These are phyloP conservation scores for Cryphonectria parasitica DNA, from an alignment of 2,329 filamentous ascomycete genomes.

Conservation along the genomic window DNA sequence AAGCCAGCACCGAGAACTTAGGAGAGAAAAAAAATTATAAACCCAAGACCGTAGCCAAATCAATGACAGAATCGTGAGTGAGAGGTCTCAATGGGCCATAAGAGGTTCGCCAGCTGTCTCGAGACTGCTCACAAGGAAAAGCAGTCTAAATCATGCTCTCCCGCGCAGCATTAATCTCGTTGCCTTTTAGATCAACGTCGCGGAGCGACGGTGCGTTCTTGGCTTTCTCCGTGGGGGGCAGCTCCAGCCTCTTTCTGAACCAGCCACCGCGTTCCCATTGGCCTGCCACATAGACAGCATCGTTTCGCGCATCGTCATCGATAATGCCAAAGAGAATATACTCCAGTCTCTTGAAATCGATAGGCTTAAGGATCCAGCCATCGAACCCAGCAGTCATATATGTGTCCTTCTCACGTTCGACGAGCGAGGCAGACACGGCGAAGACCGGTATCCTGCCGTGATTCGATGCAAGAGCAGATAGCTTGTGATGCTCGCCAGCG, in stretches of 20 bases:
- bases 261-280: slow-evolving; percentile 87
- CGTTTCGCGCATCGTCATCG: slow-evolving; percentile 58
- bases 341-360: slow-evolving; percentile 77
- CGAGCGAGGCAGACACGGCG: slow-evolving; percentile 81
- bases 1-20: neutral
- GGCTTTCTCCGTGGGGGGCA: slow-evolving; percentile 21
- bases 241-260: slow-evolving; percentile 53
- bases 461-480: slow-evolving; percentile 61
- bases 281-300: slow-evolving; percentile 71
- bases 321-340: slow-evolving; percentile 71
- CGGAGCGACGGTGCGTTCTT: slow-evolving; percentile 24
- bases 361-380: slow-evolving; percentile 88
- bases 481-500: slow-evolving; percentile 46
- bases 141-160: slow-evolving; percentile 10
- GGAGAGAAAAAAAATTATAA: neutral
- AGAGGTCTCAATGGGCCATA: neutral
- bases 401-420: slow-evolving; percentile 68
- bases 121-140: neutral
- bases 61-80: too few relatives aligned
- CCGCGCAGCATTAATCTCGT: slow-evolving; percentile 25
- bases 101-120: neutral
- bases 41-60: too few relatives aligned
- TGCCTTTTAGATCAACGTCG: slow-evolving; percentile 18
- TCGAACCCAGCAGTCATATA: slow-evolving; percentile 85
- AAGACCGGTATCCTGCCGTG: slow-evolving; percentile 79